Evolutionary conservation across 176 grass and related monocot species (phyloP), one percentile per base, ranked within the genome.

Genomic region (Avena atlantica): DNA sequence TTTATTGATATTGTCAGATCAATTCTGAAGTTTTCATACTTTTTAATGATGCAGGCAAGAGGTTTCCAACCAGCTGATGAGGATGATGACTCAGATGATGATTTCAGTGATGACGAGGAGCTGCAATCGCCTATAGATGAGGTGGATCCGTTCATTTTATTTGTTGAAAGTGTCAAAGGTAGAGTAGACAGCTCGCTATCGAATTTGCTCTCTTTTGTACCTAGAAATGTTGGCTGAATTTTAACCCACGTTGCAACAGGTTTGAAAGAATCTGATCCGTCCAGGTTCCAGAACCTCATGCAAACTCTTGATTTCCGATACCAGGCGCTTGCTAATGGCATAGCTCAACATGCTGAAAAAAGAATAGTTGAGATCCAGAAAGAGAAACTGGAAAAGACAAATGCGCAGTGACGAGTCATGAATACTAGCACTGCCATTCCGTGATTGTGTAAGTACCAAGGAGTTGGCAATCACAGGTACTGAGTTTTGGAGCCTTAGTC

Each of bases 131-230:
- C 96, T 25, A 95, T 98, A 48, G 96, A 98, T 89, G 96, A 94
- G 78, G 91, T 98, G 56, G 96, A 98, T 45, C 96, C 92, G 1
- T 98, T 98, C 86, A 91, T 98, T 78, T 98, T 98, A 72, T 98
- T 98, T 84, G 88, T 98, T 27, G 96, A 95, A 84, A 90, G 82
- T 1, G 51, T 95, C 58, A 92, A 98, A 88, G 96, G 96, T 98
- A 88, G 42, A 77, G 29, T 57, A 1, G 29, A 49, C 17, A 34
- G 9, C 78, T 86, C 72, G n/a, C 57, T 48, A 64, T 34, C 0
- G 60, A n/a, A 29, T 69, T 6, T 42, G n/a, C 49, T 49, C 64
- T 15, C 52, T 52, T 21, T 42, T 67, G 62, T 20, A 1, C 11
- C 20, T 60, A 10, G 61, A 36, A 71, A 61, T 31, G 47, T 86